Percentiles rank a stretch among this genome's conserved stretches.
These are phyloP conservation scores for Candida freyschussii DNA, from an alignment of 1,139 yeast species.

Conservation along the genomic window DNA sequence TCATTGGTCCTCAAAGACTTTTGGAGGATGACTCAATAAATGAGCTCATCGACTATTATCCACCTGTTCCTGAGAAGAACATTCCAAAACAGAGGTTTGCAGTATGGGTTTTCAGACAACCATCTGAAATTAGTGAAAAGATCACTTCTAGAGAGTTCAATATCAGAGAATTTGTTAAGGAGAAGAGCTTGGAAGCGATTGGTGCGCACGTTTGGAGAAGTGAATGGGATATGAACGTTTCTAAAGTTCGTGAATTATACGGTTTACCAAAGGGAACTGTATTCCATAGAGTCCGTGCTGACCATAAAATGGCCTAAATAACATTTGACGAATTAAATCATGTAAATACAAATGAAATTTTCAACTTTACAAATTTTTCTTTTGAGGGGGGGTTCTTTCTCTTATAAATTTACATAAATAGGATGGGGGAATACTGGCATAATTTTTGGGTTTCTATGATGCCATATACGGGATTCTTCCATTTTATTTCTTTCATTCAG, in stretches of 20 bases:
- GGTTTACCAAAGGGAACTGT: constrained; percentile 74
- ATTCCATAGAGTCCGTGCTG: constrained; percentile 49
- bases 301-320: constrained; percentile 12
- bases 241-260: constrained; percentile 59
- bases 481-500: too few species aligned
- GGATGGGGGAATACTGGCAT: too few species aligned
- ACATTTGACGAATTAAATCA: neutral
- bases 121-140: constrained; percentile 24
- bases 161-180: constrained; percentile 60
- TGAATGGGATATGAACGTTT: constrained; percentile 73
- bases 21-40: constrained; percentile 25
- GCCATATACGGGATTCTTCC: too few species aligned
- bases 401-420: too few species aligned
- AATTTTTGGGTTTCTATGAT: too few species aligned
- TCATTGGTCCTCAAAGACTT: constrained; percentile 44
- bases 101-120: constrained; percentile 87
- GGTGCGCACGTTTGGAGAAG: constrained; percentile 96
- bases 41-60: constrained; percentile 60
- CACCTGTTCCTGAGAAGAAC: constrained; percentile 90
- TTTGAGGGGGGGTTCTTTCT: too few species aligned
- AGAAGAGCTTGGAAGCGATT: constrained; percentile 57
- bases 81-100: constrained; percentile 77
- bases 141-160: constrained; percentile 46
- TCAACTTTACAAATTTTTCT: too few species aligned
- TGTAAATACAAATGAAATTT: constrained; percentile 1